Conservation (phyloP, 1,139 yeast species). For the Magnusiomyces sp. region DNA sequence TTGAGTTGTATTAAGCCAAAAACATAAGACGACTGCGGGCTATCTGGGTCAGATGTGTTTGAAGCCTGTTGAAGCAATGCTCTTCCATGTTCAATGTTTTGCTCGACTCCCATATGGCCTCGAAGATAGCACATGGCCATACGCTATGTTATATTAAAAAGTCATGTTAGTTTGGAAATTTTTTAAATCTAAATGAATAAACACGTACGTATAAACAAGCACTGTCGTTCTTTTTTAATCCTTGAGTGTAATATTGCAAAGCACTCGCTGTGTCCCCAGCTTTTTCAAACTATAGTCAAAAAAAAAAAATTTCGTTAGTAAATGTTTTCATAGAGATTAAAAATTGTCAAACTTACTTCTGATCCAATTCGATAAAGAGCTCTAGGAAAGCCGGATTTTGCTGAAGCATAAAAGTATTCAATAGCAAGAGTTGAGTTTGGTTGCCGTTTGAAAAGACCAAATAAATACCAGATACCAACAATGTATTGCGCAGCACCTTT, state of each 20-base stretch:
- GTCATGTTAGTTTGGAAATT: neutral
- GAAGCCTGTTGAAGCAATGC: slow-evolving; percentile 27
- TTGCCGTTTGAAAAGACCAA: slow-evolving; percentile 24
- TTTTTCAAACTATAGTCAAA: slow-evolving; percentile 12
- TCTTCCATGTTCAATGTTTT: slow-evolving; percentile 25
- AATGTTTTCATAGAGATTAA: neutral
- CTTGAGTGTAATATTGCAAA: slow-evolving; percentile 14
- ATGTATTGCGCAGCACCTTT: slow-evolving; percentile 27
- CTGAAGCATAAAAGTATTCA: slow-evolving; percentile 26
- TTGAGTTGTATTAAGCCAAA: slow-evolving; percentile 32
- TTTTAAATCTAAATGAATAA: neutral
- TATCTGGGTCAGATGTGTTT: slow-evolving; percentile 30
- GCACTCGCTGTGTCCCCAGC: slow-evolving; percentile 16
- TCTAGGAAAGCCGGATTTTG: slow-evolving; percentile 28
- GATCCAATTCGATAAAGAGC: slow-evolving; percentile 33
- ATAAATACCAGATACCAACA: slow-evolving; percentile 27
- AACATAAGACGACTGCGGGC: slow-evolving; percentile 33
- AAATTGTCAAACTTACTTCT: slow-evolving; percentile 13
- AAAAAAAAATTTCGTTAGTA: neutral
- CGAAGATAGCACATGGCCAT: slow-evolving; percentile 32
- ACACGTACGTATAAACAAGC: slow-evolving; percentile 5
- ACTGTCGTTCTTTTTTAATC: slow-evolving; percentile 14
- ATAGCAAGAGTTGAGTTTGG: slow-evolving; percentile 22
- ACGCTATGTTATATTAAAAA: slow-evolving; percentile 24
- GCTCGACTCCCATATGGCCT: slow-evolving; percentile 28